phyloP scores from a whole-genome alignment of 2,329 filamentous ascomycete genomes.

The Canariomyces notabilis region DNA sequence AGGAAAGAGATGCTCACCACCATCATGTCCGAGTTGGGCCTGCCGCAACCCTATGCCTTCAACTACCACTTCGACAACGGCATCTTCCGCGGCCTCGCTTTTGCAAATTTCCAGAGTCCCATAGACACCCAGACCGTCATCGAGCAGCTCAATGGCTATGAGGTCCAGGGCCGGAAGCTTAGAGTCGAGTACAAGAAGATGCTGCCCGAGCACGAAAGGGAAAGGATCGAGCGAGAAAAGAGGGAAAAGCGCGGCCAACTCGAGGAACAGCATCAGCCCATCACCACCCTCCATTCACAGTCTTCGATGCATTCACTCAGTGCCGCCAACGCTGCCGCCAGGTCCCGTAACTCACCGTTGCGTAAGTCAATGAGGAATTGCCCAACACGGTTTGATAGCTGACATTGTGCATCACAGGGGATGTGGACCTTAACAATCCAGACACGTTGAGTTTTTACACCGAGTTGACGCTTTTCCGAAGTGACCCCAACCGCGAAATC shows the following conservation, averaged over 20 bases:
- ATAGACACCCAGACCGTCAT: slow-evolving; percentile 93
- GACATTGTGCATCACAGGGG: slow-evolving; percentile 20
- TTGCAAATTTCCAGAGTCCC: slow-evolving; percentile 95
- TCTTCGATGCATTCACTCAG: slow-evolving; percentile 78
- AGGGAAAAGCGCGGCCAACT: slow-evolving; percentile 91
- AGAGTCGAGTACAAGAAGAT: slow-evolving; percentile 99
- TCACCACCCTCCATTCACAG: slow-evolving; percentile 76
- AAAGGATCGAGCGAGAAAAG: slow-evolving; percentile 96
- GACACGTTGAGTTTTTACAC: slow-evolving; percentile 84
- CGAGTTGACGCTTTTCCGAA: slow-evolving; percentile 81
- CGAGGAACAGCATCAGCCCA: slow-evolving; percentile 86
- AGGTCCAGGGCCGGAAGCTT: slow-evolving; percentile 89
- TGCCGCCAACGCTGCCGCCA: slow-evolving; percentile 50
- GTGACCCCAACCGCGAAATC: slow-evolving; percentile 63
- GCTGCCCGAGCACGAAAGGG: slow-evolving; percentile 88
- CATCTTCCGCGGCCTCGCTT: slow-evolving; percentile 90
- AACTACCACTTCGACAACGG: slow-evolving; percentile 99
- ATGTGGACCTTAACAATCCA: slow-evolving; percentile 82
- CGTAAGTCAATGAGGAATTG: slow-evolving; percentile 34
- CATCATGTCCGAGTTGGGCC: slow-evolving; percentile 88
- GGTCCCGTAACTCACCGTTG: slow-evolving; percentile 40
- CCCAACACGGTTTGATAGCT: background rate
- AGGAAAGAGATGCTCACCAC: slow-evolving; percentile 92
- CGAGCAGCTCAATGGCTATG: slow-evolving; percentile 89
- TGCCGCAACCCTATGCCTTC: slow-evolving; percentile 95